Percentiles rank a stretch among this genome's conserved stretches.
phyloP scores from a whole-genome alignment of 108 stramenopile species.

The Aurantiochytrium sp. region DNA sequence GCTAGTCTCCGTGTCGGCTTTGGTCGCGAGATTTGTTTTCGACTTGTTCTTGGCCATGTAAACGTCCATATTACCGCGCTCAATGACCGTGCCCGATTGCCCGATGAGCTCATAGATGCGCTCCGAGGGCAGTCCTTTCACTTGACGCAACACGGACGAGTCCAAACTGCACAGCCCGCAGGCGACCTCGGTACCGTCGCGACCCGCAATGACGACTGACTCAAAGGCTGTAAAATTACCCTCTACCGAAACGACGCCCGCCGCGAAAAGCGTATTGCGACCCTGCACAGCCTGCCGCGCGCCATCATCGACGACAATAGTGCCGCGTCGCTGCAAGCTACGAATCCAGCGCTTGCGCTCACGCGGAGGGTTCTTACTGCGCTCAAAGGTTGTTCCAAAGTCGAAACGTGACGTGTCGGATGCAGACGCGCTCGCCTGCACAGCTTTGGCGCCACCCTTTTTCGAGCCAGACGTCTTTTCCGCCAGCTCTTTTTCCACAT shows the following conservation, averaged over 20 bases:
- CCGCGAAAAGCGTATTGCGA: slow-evolving; percentile 4
- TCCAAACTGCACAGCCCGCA: neutral
- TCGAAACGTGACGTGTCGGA: neutral
- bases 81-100: neutral
- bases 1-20: no score
- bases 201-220: neutral
- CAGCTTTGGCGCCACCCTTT: no score
- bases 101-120: neutral
- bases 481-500: neutral
- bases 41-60: neutral
- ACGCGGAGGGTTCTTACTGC: neutral
- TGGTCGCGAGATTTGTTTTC: no score
- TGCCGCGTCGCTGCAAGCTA: neutral
- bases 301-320: neutral
- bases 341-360: slow-evolving; percentile 15
- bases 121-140: neutral
- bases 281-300: neutral
- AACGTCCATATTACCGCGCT: slow-evolving; percentile 1
- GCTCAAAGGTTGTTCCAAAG: slow-evolving; percentile 3
- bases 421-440: neutral
- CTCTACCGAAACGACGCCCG: neutral
- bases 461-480: no score
- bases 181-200: neutral
- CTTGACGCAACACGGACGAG: neutral
- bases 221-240: neutral